A percentile compares a stretch with the other conserved stretches of the same genome.
Evolutionary conservation across 148 eudicot genomes (phyloP).

Genomic region (Amaranthus hypochondriacus): DNA sequence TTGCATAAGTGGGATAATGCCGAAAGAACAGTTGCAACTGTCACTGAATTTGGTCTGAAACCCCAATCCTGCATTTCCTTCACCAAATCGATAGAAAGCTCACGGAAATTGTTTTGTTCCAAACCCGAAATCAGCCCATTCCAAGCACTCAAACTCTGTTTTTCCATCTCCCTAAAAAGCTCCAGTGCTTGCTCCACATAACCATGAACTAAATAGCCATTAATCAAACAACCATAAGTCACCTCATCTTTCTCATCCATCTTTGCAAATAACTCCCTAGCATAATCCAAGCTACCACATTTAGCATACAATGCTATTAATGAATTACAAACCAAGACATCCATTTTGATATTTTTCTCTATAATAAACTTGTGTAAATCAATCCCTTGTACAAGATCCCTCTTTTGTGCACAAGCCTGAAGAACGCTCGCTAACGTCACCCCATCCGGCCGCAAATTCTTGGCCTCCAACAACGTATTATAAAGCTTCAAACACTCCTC

Average conservation of each 20-base stretch:
- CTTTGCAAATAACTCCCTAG: slow-evolving; percentile 48
- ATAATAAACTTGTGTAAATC: slow-evolving; percentile 46
- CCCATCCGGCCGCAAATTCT: slow-evolving; percentile 35
- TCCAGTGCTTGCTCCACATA: slow-evolving; percentile 52
- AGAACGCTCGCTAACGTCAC: slow-evolving; percentile 50
- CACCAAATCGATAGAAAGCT: slow-evolving; percentile 35
- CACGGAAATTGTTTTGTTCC: slow-evolving; percentile 43
- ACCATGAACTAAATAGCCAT: slow-evolving; percentile 64
- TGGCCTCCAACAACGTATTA: slow-evolving; percentile 31
- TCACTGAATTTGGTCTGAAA: slow-evolving; percentile 51
- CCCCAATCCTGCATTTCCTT: slow-evolving; percentile 41
- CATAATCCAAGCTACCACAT: slow-evolving; percentile 75
- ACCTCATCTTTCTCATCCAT: slow-evolving; percentile 63
- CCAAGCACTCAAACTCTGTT: slow-evolving; percentile 57
- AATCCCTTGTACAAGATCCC: slow-evolving; percentile 53
- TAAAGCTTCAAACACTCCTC: slow-evolving; percentile 49
- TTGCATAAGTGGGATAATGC: slow-evolving; percentile 38
- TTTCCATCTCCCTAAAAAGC: slow-evolving; percentile 40
- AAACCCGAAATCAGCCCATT: slow-evolving; percentile 56
- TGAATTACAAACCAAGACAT: slow-evolving; percentile 52
- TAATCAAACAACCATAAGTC: slow-evolving; percentile 51
- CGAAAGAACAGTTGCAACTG: slow-evolving; percentile 57
- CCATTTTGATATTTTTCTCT: slow-evolving; percentile 38
- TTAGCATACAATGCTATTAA: slow-evolving; percentile 54
- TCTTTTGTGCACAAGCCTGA: slow-evolving; percentile 57